Evolutionary conservation across 257 asterid genomes (phyloP).

Genomic region (Nicotiana noctiflora): DNA sequence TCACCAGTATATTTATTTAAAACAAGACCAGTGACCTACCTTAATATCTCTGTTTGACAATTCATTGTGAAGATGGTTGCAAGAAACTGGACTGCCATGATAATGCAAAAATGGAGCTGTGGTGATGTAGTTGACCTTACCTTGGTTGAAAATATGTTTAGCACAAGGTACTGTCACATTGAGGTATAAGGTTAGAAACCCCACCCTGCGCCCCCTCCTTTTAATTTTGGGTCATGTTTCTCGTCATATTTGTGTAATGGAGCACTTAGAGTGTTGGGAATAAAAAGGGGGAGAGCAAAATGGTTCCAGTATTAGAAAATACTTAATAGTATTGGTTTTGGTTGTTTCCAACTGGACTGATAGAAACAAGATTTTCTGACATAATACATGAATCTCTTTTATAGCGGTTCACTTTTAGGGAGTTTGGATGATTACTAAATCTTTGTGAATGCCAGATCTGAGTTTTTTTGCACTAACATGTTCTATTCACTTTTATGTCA

Average conservation of each 20-base stretch:
- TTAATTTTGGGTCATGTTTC: not conserved
- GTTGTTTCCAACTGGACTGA: not conserved
- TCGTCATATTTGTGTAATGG: not conserved
- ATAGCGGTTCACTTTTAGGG: not conserved
- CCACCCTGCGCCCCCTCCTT: not conserved
- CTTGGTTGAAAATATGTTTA: not conserved
- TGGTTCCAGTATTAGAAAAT: not conserved
- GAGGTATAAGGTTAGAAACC: not conserved
- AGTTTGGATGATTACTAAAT: not conserved
- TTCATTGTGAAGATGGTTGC: not conserved
- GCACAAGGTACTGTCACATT: not conserved
- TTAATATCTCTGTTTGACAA: not conserved
- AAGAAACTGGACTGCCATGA: not conserved
- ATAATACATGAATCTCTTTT: not conserved
- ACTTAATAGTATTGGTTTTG: not conserved
- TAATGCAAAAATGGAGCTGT: not conserved
- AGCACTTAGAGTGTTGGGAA: not conserved
- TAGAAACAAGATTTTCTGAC: not conserved
- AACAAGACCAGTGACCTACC: not conserved
- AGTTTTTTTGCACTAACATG: not conserved
- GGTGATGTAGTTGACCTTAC: not conserved
- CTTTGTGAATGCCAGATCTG: not conserved
- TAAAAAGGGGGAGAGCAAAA: not conserved
- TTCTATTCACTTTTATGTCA: constrained; percentile 16
- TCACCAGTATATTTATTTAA: not conserved